Percentiles rank a stretch among this genome's conserved stretches.
Conservation (phyloP, 2,329 filamentous ascomycete species). For the Sclerotinia minor region DNA sequence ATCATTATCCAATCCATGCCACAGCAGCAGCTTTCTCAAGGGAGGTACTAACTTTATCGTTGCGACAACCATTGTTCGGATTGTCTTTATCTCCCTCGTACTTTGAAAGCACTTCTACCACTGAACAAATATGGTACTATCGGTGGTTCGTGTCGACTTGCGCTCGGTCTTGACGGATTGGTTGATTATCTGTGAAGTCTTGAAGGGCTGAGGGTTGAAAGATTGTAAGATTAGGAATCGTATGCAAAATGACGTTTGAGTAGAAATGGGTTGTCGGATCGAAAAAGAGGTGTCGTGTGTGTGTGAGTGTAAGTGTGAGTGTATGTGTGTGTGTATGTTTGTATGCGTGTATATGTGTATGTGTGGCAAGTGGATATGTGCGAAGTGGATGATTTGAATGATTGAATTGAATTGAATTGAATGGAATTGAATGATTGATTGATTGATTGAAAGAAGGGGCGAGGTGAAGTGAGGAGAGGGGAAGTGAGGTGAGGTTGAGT, state of each 20-base stretch:
- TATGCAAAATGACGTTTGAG: slow-evolving; percentile 20
- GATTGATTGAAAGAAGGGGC: slow-evolving; percentile 1
- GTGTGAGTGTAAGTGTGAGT: not conserved
- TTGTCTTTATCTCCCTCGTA: not conserved
- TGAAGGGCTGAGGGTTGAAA: not conserved
- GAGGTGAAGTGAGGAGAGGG: not conserved
- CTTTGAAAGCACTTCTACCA: not conserved
- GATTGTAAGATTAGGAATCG: not conserved
- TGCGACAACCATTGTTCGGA: slow-evolving; percentile 52
- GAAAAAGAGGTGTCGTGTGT: not conserved
- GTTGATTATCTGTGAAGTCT: not conserved
- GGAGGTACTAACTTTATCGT: slow-evolving; percentile 58
- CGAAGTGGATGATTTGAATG: slow-evolving; percentile 11
- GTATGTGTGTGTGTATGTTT: not conserved
- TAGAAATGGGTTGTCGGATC: not conserved
- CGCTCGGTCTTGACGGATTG: slow-evolving; percentile 5
- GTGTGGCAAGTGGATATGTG: slow-evolving; percentile 11
- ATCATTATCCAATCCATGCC: not conserved
- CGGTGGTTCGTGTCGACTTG: slow-evolving; percentile 2
- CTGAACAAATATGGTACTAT: not conserved
- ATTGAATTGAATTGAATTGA: slow-evolving; percentile 5
- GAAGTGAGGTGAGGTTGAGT: no score
- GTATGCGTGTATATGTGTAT: not conserved
- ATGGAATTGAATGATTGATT: slow-evolving; percentile 2
- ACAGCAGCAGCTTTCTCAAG: slow-evolving; percentile 7